Base-by-base conservation (phyloP, 169 alveolate species). In the Plasmodium gallinaceum region DNA sequence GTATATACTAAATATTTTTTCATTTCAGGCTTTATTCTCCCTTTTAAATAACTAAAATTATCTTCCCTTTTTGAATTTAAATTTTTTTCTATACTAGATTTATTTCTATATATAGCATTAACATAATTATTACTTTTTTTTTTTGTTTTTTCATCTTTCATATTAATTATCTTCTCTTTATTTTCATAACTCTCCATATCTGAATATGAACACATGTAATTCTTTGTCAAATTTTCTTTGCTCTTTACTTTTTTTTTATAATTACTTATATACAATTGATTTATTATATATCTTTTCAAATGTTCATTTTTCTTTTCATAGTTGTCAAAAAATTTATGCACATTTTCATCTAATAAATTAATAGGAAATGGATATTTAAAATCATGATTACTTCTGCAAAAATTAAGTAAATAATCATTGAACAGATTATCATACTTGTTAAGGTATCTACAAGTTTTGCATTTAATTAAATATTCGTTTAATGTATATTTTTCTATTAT, bases 351-450 rank as follows among this genome's bases (percentile, higher is more conserved):
- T 54, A 65, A 69, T 68, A 16, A 52, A 76, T 68, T 83, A 14
- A 83, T 58, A 71, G 42, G 39, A 78, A 64, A 18, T 65, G 57
- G 91, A 20, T 4, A 48, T 32, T 20, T 12, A 18, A 54, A 43
- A 22, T 14, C 20, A 69, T 43, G 12, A 39, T 58, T 39, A 24
- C 14, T 45, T 16, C 37, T 83, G 48, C 69, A 65, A 4, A 32
- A 43, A 32, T 51, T 64, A n/a, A 78, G 18, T 46, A 83, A 54
- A 62, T 57, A 24, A 22, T 83, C 85, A 51, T 83, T 83, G n/a
- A 54, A n/a, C 26, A 83, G 37, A 54, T 83, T 83, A 46, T 83
- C 91, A 22, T 83, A 83, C 42, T 68, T 83, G 12, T 22, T 14
- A 12, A 70, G 16, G 57, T 42, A 58, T 18, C 83, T 68, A 62